phyloP scores from a whole-genome alignment of 179 eudicot genomes.

The Carnegiea gigantea region DNA sequence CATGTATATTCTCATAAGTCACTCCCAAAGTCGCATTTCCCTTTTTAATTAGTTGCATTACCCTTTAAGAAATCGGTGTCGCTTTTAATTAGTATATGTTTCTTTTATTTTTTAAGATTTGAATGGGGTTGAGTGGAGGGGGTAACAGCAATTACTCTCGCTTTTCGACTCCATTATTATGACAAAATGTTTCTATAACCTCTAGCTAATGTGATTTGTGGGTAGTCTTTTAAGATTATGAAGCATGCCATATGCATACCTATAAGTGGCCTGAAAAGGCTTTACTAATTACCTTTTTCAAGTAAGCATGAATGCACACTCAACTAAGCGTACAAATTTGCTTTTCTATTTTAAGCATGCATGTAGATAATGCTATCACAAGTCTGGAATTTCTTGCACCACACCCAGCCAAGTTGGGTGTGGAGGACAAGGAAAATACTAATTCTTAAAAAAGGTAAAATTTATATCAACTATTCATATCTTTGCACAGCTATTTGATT shows the following conservation, averaged over 20 bases:
- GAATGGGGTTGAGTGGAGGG: conserved; percentile 26
- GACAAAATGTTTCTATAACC: conserved; percentile 9
- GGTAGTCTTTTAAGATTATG: conserved; percentile 42
- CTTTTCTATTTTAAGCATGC: no score
- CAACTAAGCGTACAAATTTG: background rate
- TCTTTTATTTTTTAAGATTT: conserved; percentile 11
- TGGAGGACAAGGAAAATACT: no score
- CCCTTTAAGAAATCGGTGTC: background rate
- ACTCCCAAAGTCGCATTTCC: conserved; percentile 9
- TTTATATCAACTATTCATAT: no score
- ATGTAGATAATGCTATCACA: no score
- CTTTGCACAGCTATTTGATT: no score
- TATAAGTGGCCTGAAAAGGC: conserved; percentile 38
- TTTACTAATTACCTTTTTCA: conserved; percentile 17
- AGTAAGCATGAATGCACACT: background rate
- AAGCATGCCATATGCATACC: conserved; percentile 6
- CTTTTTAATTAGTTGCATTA: background rate
- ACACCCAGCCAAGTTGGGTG: no score
- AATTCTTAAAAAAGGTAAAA: no score
- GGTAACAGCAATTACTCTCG: conserved; percentile 33
- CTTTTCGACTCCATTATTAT: conserved; percentile 43
- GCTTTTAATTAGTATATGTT: conserved; percentile 4
- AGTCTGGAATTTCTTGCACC: no score
- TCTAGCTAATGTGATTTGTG: conserved; percentile 13
- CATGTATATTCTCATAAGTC: conserved; percentile 62